Evolutionary conservation across 148 eudicot genomes (phyloP), one percentile per base, ranked within the genome.

Genomic region (Beta vulgaris): DNA sequence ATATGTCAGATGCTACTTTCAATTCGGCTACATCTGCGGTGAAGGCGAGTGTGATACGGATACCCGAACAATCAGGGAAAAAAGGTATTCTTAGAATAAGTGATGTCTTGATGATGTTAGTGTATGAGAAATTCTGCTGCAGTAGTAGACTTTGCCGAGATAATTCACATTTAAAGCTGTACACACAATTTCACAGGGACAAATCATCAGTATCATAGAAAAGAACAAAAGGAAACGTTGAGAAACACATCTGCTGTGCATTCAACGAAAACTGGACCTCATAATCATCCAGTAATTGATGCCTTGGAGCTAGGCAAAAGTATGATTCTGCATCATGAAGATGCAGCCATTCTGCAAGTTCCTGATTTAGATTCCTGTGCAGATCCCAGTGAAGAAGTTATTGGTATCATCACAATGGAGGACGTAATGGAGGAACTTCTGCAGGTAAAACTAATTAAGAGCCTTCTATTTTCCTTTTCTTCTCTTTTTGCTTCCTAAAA

Each of bases 361-460:
- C 77, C 78, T 60, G 81, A 73, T 54, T 82, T 82, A 53, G 84
- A 78, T 71, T 72, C 67, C 48, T 64, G 57, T 72, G 76, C 80
- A 0, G 78, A 77, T 71, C 61, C 68, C 35, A 82, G 76, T 78
- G 92, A 92, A 87, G 91, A 85, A 79, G 81, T 83, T 55, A 77
- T 90, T 28, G 97, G 97, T 53, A 84, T 92, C 58, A 92, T 92
- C 58, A 88, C 97, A 13, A 90, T 92, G 97, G 97, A 92, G 77
- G 97, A 92, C 80, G 97, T 92, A 25, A 79, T 90, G 71, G 95
- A 92, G 80, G 85, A 92, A 71, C 77, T 92, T 31, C 69, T 92
- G 19, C 94, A 92, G 97, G 97, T 88, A 75, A 62, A 64, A 55
- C 57, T n/a, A 25, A 29, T n/a, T n/a, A 7, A 0, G n/a, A 43